Base-by-base conservation (phyloP, 208 protist species). In the Entamoeba dispar region DNA sequence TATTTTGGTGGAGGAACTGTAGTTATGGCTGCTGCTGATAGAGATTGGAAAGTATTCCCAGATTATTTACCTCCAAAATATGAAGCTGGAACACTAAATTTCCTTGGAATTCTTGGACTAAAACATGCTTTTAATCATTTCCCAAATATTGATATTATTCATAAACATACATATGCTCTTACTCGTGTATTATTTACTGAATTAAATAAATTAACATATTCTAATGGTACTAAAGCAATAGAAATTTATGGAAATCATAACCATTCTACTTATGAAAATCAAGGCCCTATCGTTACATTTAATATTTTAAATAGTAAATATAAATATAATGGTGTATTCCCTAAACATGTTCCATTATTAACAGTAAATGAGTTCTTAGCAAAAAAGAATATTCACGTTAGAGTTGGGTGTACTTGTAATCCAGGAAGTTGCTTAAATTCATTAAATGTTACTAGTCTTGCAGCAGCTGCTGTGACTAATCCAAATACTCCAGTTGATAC, bases 1-100 rank as follows among this genome's bases (percentile, higher is more conserved):
- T 95, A 93, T 92, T 95, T 93, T 51, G 69, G 49, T 15, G 94
- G 94, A n/a, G 94, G 94, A 47, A 94, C 94, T 22, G 92, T 95
- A 34, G 77, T 94, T 19, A n/a, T 93, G 14, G 52, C 17, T 31
- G 31, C 50, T n/a, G 8, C 47, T 50, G 51, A 95, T n/a, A 8
- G 61, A 34, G 49, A 94, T 86, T 38, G 94, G 15, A 49, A 69
- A 27, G 15, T 92, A 6, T 50, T 50, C 8, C 92, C 69, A 31
- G 47, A 61, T 4, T 19, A 57, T 27, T 94, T 50, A 49, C n/a
- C 17, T 31, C 61, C 61, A 22, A 47, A 91, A 47, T 95, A 95
- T 51, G 94, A 95, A 91, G 94, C 94, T 91, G 94, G 94, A n/a
- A 94, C 94, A 8, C 5, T 94, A 8, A 50, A 92, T n/a, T 94